Evolutionary conservation across 805 yeast genomes (phyloP).

Genomic region (Monosporozyma aerobia): DNA sequence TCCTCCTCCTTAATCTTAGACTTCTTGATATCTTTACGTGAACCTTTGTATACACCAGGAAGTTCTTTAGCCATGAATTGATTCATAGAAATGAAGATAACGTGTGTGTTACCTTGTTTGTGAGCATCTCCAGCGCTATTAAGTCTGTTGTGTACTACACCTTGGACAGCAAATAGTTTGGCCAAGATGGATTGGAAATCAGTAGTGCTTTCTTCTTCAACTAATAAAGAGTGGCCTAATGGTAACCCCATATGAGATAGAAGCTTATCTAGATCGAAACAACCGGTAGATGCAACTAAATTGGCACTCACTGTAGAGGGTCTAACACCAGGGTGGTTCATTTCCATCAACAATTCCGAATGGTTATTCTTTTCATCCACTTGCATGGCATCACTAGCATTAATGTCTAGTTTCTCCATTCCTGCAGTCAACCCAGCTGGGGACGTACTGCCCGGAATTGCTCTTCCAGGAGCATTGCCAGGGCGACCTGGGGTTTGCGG

Average conservation of each 20-base stretch:
- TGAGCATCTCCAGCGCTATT: slow-evolving; percentile 19
- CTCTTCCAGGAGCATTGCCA: background rate
- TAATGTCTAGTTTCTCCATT: background rate
- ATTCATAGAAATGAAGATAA: slow-evolving; percentile 53
- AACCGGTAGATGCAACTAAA: slow-evolving; percentile 74
- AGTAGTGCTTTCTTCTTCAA: slow-evolving; percentile 83
- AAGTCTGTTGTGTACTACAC: slow-evolving; percentile 54
- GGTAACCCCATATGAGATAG: slow-evolving; percentile 83
- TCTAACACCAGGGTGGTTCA: slow-evolving; percentile 47
- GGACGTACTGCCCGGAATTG: background rate
- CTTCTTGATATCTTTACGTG: slow-evolving; percentile 56
- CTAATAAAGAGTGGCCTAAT: slow-evolving; percentile 54
- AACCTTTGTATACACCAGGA: slow-evolving; percentile 71
- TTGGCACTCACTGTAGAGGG: slow-evolving; percentile 71
- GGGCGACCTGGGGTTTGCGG: background rate
- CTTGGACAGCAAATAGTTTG: slow-evolving; percentile 68
- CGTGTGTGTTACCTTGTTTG: slow-evolving; percentile 39
- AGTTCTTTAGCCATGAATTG: slow-evolving; percentile 55
- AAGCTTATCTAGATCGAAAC: slow-evolving; percentile 62
- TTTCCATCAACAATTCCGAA: background rate
- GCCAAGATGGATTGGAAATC: slow-evolving; percentile 70
- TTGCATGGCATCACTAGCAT: background rate
- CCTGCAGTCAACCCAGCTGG: background rate
- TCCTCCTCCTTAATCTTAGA: slow-evolving; percentile 48
- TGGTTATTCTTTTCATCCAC: background rate